Base-by-base conservation (phyloP, 2,329 filamentous ascomycete species). In the Verticillium albo-atrum region DNA sequence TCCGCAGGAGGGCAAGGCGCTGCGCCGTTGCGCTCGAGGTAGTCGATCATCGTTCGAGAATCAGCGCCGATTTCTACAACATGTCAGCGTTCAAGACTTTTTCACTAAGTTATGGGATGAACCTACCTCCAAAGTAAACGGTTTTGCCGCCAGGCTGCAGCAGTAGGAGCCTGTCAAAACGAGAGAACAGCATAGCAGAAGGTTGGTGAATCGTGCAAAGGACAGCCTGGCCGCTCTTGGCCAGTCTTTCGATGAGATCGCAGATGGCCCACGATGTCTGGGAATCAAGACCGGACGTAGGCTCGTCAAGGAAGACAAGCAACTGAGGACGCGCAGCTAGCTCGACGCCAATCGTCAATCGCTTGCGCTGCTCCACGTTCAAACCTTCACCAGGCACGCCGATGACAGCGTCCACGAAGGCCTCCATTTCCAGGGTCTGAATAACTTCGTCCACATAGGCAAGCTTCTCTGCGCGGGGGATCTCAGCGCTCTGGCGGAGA, bases 231-330 rank as follows among this genome's bases (percentile, higher is more conserved):
- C 77, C 77, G 10, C 70, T 75, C 7, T 73, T 67, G 0, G 83
- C 79, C 3, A 88, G 75, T 62, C 90, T 91, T 64, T 89, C 83
- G 59, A 92, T 82, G 3, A 92, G 78, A 69, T 86, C 83, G 32
- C 87, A 83, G 68, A 92, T 91, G 55, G 88, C 86, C 87, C 88
- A 92, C 0, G 89, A 88, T 1, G 89, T 91, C 68, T 91, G 88
- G 65, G 82, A 87, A 71, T 92, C 89, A 10, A 92, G 79, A 68
- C 89, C 89, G 7, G 88, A 91, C 3, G 89, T 92, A 2, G 89
- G 89, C 67, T 92, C 89, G 66, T 92, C 89, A 15, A 92, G 79
- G 77, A 92, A 92, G 17, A 92, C 81, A 55, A 92, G 79, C 3
- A 92, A 75, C 47, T 88, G 82, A 1, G 89, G 89, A 68, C 89